Conservation (phyloP, 768 basidiomycete species). For the Tubosaeta brunneosetosa region DNA sequence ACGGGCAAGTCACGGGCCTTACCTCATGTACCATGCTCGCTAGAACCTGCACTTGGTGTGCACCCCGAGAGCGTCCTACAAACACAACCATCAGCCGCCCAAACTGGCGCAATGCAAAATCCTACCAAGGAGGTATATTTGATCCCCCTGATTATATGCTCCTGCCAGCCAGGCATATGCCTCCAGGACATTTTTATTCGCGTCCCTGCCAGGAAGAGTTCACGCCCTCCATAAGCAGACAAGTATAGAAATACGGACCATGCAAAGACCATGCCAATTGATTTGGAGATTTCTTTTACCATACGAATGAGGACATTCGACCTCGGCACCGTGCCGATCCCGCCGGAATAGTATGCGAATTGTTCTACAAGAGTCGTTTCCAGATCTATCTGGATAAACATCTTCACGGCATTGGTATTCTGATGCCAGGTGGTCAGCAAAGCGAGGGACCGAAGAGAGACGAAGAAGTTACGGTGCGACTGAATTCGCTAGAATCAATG, state of each 20-base stretch:
- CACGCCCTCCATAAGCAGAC: not conserved
- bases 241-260: conserved; percentile 22
- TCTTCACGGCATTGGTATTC: conserved; percentile 36
- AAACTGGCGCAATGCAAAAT: not conserved
- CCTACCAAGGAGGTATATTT: conserved; percentile 34
- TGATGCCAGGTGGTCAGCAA: conserved; percentile 8
- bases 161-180: conserved; percentile 33
- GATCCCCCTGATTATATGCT: conserved; percentile 29
- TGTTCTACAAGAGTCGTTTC: conserved; percentile 20
- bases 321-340: conserved; percentile 34
- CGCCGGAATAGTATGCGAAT: conserved; percentile 35
- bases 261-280: conserved; percentile 36
- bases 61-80: conserved; percentile 41
- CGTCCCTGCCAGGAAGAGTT: conserved; percentile 27
- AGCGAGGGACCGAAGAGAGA: no score
- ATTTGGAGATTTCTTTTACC: conserved; percentile 19
- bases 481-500: conserved; percentile 23
- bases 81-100: not conserved
- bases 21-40: conserved; percentile 29
- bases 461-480: conserved; percentile 9
- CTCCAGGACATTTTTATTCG: conserved; percentile 31
- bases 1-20: not conserved
- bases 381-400: conserved; percentile 28
- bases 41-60: conserved; percentile 33
- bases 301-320: conserved; percentile 24